Evolutionary conservation across 306 rosid genomes (phyloP).

Genomic region (Trifolium pratense): DNA sequence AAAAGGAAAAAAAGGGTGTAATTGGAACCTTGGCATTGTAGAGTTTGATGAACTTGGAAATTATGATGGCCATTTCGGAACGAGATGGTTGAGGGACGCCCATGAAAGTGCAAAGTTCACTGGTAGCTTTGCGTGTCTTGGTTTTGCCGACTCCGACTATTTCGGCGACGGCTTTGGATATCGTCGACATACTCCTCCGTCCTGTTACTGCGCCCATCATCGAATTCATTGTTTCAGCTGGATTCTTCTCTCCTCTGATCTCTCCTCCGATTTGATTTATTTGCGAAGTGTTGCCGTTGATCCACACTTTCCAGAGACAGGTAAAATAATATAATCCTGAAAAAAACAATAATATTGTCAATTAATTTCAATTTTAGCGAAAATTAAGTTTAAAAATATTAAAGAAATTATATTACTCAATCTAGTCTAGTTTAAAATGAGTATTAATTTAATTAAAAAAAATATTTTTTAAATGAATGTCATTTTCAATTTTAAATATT

Average conservation of each 20-base stretch:
- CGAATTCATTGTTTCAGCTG: conserved; percentile 26
- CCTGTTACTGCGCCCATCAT: not conserved
- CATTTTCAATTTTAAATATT: too few relatives aligned
- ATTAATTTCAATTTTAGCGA: too few relatives aligned
- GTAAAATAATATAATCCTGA: too few relatives aligned
- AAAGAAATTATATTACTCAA: too few relatives aligned
- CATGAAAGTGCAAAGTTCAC: conserved; percentile 61
- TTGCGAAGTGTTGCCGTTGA: not conserved
- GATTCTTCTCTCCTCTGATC: conserved; percentile 6
- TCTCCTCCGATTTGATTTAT: not conserved
- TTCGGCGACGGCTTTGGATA: conserved; percentile 46
- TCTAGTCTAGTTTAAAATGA: too few relatives aligned
- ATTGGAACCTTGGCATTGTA: conserved; percentile 48
- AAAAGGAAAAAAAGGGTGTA: not conserved
- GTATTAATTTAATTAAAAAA: too few relatives aligned
- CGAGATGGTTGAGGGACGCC: conserved; percentile 58
- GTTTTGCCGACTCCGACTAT: conserved; percentile 38
- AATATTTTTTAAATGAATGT: too few relatives aligned
- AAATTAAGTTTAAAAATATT: too few relatives aligned
- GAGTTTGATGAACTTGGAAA: conserved; percentile 69
- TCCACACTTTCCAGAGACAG: not conserved
- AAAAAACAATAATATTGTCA: too few relatives aligned
- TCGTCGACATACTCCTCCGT: conserved; percentile 49
- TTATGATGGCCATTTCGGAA: conserved; percentile 48
- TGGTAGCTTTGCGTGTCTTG: conserved; percentile 44